phyloP scores from a whole-genome alignment of 179 eudicot genomes.

The Nepenthes alata region DNA sequence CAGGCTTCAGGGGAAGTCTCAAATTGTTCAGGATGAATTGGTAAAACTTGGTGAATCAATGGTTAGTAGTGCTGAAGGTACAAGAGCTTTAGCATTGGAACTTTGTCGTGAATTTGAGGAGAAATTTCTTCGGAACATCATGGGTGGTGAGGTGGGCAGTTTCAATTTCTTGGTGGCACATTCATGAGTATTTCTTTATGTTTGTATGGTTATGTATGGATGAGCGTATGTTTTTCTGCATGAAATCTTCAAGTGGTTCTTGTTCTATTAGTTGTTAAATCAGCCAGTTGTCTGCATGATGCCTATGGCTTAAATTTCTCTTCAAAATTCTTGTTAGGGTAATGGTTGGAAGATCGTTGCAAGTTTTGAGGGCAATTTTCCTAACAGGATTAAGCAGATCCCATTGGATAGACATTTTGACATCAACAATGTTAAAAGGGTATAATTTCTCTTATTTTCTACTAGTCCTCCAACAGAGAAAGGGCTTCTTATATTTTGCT shows the following conservation, averaged over 20 bases:
- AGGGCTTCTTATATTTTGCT: too few species aligned
- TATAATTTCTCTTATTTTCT: conserved; percentile 14
- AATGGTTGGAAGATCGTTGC: conserved; percentile 93
- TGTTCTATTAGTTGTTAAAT: background rate
- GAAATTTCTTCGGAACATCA: conserved; percentile 78
- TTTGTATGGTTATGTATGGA: background rate
- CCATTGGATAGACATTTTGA: conserved; percentile 98
- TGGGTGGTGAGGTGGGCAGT: conserved; percentile 73
- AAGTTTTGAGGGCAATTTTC: conserved; percentile 94
- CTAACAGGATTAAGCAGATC: conserved; percentile 90
- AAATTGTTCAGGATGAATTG: conserved; percentile 80
- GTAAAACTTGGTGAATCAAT: conserved; percentile 85
- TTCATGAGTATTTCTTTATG: background rate
- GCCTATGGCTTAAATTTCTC: background rate
- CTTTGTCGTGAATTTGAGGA: conserved; percentile 99
- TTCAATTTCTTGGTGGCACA: background rate
- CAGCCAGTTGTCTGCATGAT: background rate
- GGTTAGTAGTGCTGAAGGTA: conserved; percentile 84
- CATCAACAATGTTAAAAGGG: conserved; percentile 93
- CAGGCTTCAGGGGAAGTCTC: conserved; percentile 99
- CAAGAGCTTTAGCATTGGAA: conserved; percentile 86
- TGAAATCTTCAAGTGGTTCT: too few species aligned
- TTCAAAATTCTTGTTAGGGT: conserved; percentile 39
- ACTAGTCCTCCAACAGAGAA: background rate
- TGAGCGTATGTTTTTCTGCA: too few species aligned